phyloP scores from a whole-genome alignment of 73 alveolate species.

The Paramecium tetraurelia region DNA sequence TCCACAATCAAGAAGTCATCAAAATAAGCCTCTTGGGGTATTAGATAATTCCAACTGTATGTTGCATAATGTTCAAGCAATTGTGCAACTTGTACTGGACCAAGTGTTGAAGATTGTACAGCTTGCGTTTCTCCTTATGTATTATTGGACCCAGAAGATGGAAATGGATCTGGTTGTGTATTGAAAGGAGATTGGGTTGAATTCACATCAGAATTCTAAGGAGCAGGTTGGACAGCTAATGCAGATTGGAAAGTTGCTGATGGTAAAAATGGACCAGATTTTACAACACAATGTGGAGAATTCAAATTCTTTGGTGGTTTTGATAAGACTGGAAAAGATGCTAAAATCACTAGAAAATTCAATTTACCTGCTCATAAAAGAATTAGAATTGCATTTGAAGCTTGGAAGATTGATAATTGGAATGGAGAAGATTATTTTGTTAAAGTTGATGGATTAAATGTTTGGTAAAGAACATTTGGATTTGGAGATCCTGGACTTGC shows the following conservation, averaged over 20 bases:
- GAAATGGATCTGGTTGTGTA: neutral
- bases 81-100: neutral
- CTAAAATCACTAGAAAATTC: neutral
- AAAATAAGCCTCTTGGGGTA: conserved; percentile 8
- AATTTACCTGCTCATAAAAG: conserved; percentile 3
- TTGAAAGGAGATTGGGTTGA: neutral
- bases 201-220: neutral
- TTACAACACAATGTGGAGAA: neutral
- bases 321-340: neutral
- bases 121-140: conserved; percentile 4
- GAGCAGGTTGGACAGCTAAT: neutral
- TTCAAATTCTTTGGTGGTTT: conserved; percentile 35
- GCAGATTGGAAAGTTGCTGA: conserved; percentile 17
- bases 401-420: conserved; percentile 31
- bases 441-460: neutral
- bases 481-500: conserved; percentile 24
- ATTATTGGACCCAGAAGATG: neutral
- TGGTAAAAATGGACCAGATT: neutral
- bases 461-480: neutral
- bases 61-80: neutral
- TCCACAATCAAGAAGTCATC: neutral
- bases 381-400: conserved; percentile 5
- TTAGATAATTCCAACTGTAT: neutral
- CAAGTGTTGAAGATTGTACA: neutral
- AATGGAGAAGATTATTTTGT: neutral